phyloP scores from a whole-genome alignment of 305 asterid genomes.

The Coffea humblotiana region DNA sequence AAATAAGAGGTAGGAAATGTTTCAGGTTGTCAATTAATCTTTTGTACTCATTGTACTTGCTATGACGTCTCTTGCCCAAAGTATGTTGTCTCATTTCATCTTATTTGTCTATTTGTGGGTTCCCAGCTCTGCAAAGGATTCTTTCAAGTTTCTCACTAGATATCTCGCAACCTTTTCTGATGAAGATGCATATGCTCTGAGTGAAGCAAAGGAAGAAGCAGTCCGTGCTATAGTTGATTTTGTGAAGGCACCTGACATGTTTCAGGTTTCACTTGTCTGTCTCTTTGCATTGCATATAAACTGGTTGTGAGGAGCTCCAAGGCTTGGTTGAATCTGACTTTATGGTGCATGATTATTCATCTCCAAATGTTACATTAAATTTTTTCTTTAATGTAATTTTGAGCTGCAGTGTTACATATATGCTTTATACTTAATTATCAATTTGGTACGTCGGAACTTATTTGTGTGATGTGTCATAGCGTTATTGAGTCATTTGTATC shows the following conservation, averaged over 20 bases:
- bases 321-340: no score
- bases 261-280: conserved; percentile 53
- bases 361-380: not conserved
- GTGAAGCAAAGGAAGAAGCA: conserved; percentile 89
- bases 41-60: not conserved
- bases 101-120: conserved; percentile 15
- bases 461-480: not conserved
- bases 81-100: not conserved
- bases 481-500: not conserved
- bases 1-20: conserved; percentile 60
- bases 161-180: conserved; percentile 78
- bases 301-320: not conserved
- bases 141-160: conserved; percentile 72
- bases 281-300: no score
- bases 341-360: not conserved
- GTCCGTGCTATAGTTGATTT: conserved; percentile 68
- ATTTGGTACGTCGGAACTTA: not conserved
- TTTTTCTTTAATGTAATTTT: not conserved
- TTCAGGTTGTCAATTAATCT: not conserved
- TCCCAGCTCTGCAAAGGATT: conserved; percentile 72
- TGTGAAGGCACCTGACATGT: conserved; percentile 82
- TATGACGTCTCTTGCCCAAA: not conserved
- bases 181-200: conserved; percentile 54
- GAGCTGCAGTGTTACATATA: not conserved
- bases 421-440: not conserved